Conservation (phyloP, 139 green algal genomes). For the Yamagishiella unicocca region DNA sequence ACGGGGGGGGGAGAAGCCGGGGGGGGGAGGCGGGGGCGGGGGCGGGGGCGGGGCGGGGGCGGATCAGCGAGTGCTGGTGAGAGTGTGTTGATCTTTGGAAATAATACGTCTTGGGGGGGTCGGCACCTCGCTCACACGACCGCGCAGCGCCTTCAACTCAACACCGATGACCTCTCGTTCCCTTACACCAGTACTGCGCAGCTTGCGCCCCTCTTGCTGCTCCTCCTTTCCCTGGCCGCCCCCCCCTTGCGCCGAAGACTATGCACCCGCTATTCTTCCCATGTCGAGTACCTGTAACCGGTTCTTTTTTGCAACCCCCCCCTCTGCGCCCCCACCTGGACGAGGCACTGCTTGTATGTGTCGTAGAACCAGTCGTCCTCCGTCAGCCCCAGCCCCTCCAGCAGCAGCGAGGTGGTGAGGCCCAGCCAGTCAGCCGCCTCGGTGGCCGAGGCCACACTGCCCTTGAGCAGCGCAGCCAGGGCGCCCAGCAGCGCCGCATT, state of each 20-base stretch:
- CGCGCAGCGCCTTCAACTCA: no score
- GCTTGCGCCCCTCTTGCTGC: no score
- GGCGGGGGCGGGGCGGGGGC: background rate
- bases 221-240: no score
- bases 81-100: no score
- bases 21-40: background rate
- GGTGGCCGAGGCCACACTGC: background rate
- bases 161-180: background rate
- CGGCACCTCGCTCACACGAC: no score
- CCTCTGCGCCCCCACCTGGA: background rate
- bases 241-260: no score
- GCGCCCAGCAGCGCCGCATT: background rate
- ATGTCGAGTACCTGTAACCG: no score
- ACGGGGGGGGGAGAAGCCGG: background rate
- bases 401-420: constrained; percentile 34
- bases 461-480: background rate
- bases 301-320: no score
- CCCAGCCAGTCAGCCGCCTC: constrained; percentile 6
- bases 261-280: no score
- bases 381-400: constrained; percentile 20
- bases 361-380: background rate
- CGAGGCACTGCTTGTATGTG: constrained; percentile 35
- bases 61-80: background rate
- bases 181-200: no score
- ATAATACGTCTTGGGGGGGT: no score